Base-by-base conservation (phyloP, 2,329 filamentous ascomycete genomes). In the Cordyceps cicadae region DNA sequence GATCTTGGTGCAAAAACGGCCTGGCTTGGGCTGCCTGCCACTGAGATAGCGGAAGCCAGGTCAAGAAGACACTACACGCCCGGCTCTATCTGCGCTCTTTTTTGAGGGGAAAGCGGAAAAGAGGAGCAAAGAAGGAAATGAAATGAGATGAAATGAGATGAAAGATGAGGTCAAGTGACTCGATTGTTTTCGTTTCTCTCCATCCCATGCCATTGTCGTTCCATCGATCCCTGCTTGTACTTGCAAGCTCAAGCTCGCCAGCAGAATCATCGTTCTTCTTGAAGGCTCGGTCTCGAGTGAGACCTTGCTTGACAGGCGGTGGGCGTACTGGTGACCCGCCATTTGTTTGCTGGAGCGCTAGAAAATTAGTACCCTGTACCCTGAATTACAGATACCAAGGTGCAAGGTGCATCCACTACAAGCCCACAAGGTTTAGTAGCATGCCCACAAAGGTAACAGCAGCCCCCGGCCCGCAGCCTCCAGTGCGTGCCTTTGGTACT, bases 331-430 rank as follows among this genome's bases (percentile, higher is more conserved):
- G 26, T 21, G 21, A 48, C 58, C 50, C 58, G 41, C 46, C 39
- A 26, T 54, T 49, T 49, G 32, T 49, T 39, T 54, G 51, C 39
- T 48, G 29, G 43, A n/a, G 32, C 14, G 54, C 54, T 29, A 39
- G 24, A 57, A 39, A 49, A 29, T 57, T 49, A 26, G 54, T 57
- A 57, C 45, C 17, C 29, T 34, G 43, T 49, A 57, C 54, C n/a
- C 29, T 39, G 50, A 45, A 49, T 41, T 60, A 50, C 58, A 54
- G 49, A 43, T 19, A 45, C 15, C 48, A 21, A 29, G 14, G 24
- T 26, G n/a, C 48, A 21, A 29, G 14, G 24, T 26, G n/a, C 43
- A 46, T 21, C 43, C 43, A 51, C 49, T 21, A 17, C 26, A 19
- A 51, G 5, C 49, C 49, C 50, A 54, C 50, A 41, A 39, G 37